phyloP scores from a whole-genome alignment of 169 alveolate genomes.

The Cryptosporidium parvum region DNA sequence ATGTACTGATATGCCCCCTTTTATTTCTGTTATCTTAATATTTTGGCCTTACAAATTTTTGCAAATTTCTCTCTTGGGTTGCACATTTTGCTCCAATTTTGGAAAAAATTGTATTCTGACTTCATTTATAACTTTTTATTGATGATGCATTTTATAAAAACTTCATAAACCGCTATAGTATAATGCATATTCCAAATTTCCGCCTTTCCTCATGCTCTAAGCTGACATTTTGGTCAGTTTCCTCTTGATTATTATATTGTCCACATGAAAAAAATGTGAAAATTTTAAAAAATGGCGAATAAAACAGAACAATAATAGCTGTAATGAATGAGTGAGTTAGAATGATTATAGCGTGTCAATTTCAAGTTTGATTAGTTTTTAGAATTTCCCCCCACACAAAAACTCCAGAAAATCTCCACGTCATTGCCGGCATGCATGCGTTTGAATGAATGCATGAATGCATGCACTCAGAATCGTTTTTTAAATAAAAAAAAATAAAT shows the following conservation, averaged over 20 bases:
- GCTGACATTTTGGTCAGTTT: neutral
- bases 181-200: neutral
- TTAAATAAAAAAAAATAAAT: conserved; percentile 6
- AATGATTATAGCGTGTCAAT: neutral
- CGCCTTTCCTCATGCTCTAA: neutral
- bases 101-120: conserved; percentile 12
- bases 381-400: neutral
- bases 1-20: neutral
- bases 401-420: neutral
- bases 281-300: too few species aligned
- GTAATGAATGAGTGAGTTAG: neutral
- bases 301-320: too few species aligned
- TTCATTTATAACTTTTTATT: conserved; percentile 60
- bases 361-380: conserved; percentile 5
- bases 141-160: conserved; percentile 55
- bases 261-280: conserved; percentile 1
- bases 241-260: neutral
- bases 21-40: neutral
- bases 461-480: conserved; percentile 68
- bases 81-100: conserved; percentile 1
- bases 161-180: conserved; percentile 38
- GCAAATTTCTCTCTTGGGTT: conserved; percentile 27
- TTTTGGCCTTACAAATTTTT: conserved; percentile 41
- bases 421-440: conserved; percentile 12
- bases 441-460: conserved; percentile 21